These are phyloP conservation scores for Neurospora cerealis DNA, from an alignment of 495 filamentous ascomycete genomes.

Conservation along the genomic window DNA sequence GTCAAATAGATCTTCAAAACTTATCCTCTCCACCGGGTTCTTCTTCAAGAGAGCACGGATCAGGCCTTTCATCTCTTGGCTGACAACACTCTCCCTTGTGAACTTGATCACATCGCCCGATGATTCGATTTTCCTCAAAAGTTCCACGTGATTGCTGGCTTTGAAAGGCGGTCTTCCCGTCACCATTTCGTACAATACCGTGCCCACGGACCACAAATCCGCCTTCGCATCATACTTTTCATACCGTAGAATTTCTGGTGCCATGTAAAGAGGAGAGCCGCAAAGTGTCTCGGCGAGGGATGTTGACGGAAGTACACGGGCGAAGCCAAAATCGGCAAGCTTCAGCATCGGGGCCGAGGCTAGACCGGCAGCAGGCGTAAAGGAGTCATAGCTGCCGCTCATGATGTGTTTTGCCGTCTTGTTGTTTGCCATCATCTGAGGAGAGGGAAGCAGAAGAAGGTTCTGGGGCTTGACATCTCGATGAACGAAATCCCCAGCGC, in stretches of 20 bases:
- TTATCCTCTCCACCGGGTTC: conserved; percentile 72
- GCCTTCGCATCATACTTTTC: conserved; percentile 96
- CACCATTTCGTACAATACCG: conserved; percentile 91
- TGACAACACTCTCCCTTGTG: conserved; percentile 60
- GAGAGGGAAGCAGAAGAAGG: conserved; percentile 78
- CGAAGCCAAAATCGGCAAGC: conserved; percentile 96
- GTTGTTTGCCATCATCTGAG: conserved; percentile 42
- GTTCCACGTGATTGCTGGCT: conserved; percentile 86
- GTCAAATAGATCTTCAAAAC: conserved; percentile 72
- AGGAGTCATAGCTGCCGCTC: conserved; percentile 60
- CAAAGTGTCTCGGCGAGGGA: conserved; percentile 92
- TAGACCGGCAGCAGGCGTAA: conserved; percentile 74
- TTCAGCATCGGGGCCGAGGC: conserved; percentile 88
- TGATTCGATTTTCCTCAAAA: conserved; percentile 83
- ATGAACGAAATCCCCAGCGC: conserved; percentile 78
- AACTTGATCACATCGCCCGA: conserved; percentile 77
- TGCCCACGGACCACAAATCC: conserved; percentile 95
- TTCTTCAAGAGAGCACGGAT: conserved; percentile 75
- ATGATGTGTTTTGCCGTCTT: conserved; percentile 37
- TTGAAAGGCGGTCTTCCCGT: conserved; percentile 84
- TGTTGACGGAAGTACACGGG: conserved; percentile 76
- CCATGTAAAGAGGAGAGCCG: conserved; percentile 98
- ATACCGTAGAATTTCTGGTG: conserved; percentile 92
- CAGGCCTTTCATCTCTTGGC: conserved; percentile 67
- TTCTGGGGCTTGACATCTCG: conserved; percentile 98